Evolutionary conservation across 306 rosid species (phyloP), one percentile per base, ranked within the genome.

Genomic region (Ormosia semicastrata): DNA sequence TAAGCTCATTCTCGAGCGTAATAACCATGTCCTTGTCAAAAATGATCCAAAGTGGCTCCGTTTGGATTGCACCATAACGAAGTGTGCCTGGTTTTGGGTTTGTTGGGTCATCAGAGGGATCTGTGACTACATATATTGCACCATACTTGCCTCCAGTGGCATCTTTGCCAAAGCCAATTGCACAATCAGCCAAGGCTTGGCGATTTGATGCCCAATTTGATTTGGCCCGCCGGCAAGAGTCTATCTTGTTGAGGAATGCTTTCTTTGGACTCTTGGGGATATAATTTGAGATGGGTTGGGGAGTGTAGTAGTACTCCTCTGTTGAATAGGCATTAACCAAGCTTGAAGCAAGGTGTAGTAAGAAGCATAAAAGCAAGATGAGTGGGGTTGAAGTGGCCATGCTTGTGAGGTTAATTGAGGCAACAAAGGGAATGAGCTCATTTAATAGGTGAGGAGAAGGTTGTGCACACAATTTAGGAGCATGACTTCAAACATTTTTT

Each of bases 111-210:
- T 95, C 99, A 1, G 88, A 79, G 2, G 92, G 8, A 65, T 84
- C 92, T 0, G 87, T 91, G 77, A 95, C 98, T 0, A 49, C 5
- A 56, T 93, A 95, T 53, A 88, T 79, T 8, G 59, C 37, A 10
- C 99, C 98, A 62, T 83, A 78, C 50, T 88, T 93, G 0, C 99
- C 99, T 58, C 97, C 99, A 5, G 66, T 77, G 4, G 99, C 90
- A 58, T 85, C 88, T 79, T 83, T 86, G 41, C 99, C 98, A 62
- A 75, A 95, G 5, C 99, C 98, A 8, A 90, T 69, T 0, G 93
- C 92, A 43, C 99, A 95, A 68, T 90, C 75, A 2, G 98, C 97
- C 56, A 93, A 79, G 41, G 91, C 95, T 1, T 67, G 86, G 17
- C 94, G 93, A 37, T 91, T 84, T 14, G 63, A 77, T 2, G 86